phyloP scores from a whole-genome alignment of 2,329 filamentous ascomycete species.

The Colletotrichum cereale region DNA sequence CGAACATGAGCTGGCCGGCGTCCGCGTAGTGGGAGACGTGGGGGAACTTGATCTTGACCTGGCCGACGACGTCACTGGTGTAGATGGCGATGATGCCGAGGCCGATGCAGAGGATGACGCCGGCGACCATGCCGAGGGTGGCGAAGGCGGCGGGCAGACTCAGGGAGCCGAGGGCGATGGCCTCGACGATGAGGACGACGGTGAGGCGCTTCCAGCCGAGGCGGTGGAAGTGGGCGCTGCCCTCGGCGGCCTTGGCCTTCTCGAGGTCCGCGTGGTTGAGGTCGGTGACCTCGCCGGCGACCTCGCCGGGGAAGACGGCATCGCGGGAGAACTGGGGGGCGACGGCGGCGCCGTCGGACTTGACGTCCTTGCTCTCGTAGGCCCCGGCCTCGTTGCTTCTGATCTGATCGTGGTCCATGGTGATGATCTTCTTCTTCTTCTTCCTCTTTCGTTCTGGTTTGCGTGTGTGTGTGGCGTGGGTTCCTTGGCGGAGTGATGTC shows the following conservation, averaged over 20 bases:
- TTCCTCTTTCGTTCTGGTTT: not conserved
- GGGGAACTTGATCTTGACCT: constrained; percentile 64
- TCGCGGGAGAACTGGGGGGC: constrained; percentile 40
- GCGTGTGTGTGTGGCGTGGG: constrained; percentile 16
- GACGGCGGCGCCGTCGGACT: constrained; percentile 31
- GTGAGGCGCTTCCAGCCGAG: constrained; percentile 70
- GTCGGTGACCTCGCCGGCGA: constrained; percentile 44
- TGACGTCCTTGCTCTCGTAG: constrained; percentile 34
- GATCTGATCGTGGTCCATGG: constrained; percentile 41
- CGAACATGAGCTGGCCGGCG: constrained; percentile 72
- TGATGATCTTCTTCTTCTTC: not conserved
- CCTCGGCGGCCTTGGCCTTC: constrained; percentile 60
- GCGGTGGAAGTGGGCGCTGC: constrained; percentile 62
- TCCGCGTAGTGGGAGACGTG: constrained; percentile 76
- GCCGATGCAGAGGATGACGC: constrained; percentile 51
- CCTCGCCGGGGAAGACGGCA: constrained; percentile 44
- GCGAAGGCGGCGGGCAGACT: constrained; percentile 66
- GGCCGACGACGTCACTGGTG: constrained; percentile 55
- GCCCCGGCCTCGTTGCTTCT: constrained; percentile 13
- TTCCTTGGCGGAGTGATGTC: constrained; percentile 13
- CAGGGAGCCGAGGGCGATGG: constrained; percentile 66
- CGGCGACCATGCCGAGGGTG: constrained; percentile 63
- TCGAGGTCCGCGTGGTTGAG: constrained; percentile 55
- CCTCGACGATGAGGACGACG: constrained; percentile 68
- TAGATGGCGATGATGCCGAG: constrained; percentile 56